Evolutionary conservation across 306 rosid genomes (phyloP).

Genomic region (Ammopiptanthus mongolicus): DNA sequence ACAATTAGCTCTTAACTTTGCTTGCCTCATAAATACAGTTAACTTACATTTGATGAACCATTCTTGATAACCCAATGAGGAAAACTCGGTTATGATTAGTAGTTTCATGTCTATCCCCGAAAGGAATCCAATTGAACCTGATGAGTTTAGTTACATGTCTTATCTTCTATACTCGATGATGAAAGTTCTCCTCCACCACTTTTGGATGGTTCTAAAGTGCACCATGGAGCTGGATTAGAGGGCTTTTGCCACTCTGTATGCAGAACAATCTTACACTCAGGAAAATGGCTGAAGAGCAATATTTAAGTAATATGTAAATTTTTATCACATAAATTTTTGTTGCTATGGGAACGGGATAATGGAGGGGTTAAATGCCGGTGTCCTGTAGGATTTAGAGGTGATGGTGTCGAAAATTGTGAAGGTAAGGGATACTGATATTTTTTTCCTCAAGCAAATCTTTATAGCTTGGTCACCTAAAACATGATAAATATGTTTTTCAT

Average conservation of each 20-base stretch:
- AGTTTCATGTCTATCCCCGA: slow-evolving; percentile 25
- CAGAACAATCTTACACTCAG: not conserved
- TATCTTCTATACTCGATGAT: slow-evolving; percentile 26
- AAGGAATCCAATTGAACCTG: slow-evolving; percentile 12
- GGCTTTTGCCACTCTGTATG: not conserved
- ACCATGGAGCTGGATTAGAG: slow-evolving; percentile 11
- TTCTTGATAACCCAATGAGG: slow-evolving; percentile 23
- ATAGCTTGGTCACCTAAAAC: not conserved
- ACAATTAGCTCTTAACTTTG: slow-evolving; percentile 17
- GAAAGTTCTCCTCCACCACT: slow-evolving; percentile 17
- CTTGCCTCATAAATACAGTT: slow-evolving; percentile 60
- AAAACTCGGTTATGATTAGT: slow-evolving; percentile 16
- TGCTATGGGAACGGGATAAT: slow-evolving; percentile 49
- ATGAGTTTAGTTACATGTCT: slow-evolving; percentile 12
- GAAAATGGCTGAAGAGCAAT: too few species aligned
- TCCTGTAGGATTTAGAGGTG: slow-evolving; percentile 80
- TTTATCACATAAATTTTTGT: not conserved
- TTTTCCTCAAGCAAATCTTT: not conserved
- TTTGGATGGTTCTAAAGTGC: slow-evolving; percentile 8
- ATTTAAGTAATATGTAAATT: too few species aligned
- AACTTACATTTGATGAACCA: slow-evolving; percentile 44
- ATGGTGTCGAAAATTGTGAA: slow-evolving; percentile 71
- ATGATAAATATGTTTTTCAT: not conserved
- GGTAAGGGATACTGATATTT: slow-evolving; percentile 43
- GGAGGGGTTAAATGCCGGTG: slow-evolving; percentile 72